Base-by-base conservation (phyloP, 2,329 filamentous ascomycete species). In the Neofusicoccum parvum region DNA sequence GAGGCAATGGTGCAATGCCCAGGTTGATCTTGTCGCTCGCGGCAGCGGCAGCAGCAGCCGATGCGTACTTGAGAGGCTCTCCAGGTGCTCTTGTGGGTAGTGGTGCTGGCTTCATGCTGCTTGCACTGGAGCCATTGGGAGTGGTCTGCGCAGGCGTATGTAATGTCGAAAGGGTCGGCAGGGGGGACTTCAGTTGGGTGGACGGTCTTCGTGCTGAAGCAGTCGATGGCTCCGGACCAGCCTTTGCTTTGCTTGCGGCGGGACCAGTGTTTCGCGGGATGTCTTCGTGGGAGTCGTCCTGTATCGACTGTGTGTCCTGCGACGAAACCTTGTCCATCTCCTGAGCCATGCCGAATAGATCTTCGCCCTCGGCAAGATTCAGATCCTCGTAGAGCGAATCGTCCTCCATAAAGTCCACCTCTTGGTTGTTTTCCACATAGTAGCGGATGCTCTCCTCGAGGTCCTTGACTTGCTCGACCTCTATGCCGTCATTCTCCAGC, bases 361-460 rank as follows among this genome's bases (percentile, higher is more conserved):
- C 93, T 77, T 97, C 95, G 73, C 98, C 95, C 72, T 96, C 93
- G 68, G 96, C 90, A 49, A 99, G 87, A 72, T 94, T 91, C 65
- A 98, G 86, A 64, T 97, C 94, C 75, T 99, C 93, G 81, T 98
- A 99, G 79, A 99, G 90, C 69, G 88, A 90, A 73, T 99, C 95
- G 76, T 98, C 94, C 73, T 97, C 94, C 78, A 92, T 90, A 79
- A 92, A 98, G 75, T 98, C 94, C 51, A 92, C 86, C 70, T 92
- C 92, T 80, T 90, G 88, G 70, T 93, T 93, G 76, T 95, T 93
- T 64, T 94, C 89, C 56, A 98, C 93, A 76, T 98, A 99, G 80
- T 97, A 97, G 72, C 90, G 90, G 78, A 99, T 98, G 76, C 88
- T 90, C 71, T 98, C 94, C 77, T 97, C 92, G 63, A 98, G 82